Conservation (phyloP, 768 basidiomycete species). For the Termitomyces sp. region DNA sequence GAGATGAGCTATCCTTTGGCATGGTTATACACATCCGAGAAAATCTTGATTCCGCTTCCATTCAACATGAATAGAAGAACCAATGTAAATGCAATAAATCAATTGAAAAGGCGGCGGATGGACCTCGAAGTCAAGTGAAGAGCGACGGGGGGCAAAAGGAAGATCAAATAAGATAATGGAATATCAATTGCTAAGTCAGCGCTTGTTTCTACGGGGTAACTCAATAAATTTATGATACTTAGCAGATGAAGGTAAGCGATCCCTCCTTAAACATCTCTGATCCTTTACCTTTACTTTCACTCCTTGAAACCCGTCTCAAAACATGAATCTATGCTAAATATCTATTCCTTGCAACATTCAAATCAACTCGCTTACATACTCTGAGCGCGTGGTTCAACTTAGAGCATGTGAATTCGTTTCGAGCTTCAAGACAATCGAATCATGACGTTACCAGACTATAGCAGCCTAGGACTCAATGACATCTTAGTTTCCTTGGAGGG, state of each 20-base stretch:
- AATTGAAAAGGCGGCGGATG: background rate
- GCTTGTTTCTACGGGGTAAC: background rate
- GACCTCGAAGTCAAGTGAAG: background rate
- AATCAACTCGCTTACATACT: background rate
- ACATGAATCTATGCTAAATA: background rate
- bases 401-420: background rate
- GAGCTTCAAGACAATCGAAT: background rate
- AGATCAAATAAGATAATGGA: background rate
- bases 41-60: constrained; percentile 53
- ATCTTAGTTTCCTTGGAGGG: constrained; percentile 39
- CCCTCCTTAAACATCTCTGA: background rate
- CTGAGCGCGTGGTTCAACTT: background rate
- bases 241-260: background rate
- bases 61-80: constrained; percentile 36
- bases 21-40: constrained; percentile 34
- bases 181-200: constrained; percentile 10
- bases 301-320: background rate
- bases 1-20: background rate
- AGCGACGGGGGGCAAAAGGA: background rate
- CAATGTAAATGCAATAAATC: constrained; percentile 2
- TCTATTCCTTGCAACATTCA: background rate
- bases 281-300: too few species aligned
- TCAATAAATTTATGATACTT: too few species aligned
- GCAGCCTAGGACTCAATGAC: constrained; percentile 30
- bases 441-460: constrained; percentile 30